These are phyloP conservation scores for Globisporangium paddicum DNA, from an alignment of 352 stramenopile species.

Conservation along the genomic window DNA sequence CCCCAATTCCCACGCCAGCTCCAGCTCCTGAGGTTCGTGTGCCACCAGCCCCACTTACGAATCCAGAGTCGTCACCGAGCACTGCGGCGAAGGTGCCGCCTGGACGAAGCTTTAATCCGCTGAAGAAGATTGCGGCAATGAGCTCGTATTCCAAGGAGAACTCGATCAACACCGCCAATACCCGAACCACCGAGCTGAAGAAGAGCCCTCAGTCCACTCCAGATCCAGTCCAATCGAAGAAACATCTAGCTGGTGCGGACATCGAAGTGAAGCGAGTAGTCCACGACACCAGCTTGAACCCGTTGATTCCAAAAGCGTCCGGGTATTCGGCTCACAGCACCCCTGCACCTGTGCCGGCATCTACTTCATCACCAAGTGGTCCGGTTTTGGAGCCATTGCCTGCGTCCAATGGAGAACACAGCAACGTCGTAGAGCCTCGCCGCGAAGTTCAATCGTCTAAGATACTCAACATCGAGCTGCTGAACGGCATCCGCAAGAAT, in stretches of 20 bases:
- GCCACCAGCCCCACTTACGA: conserved; percentile 18
- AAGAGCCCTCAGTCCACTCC: conserved; percentile 20
- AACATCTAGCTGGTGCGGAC: conserved; percentile 16
- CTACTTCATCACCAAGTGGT: conserved; percentile 4
- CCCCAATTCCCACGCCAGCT: conserved; percentile 12
- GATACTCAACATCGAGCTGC: conserved; percentile 37
- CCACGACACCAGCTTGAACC: conserved; percentile 18
- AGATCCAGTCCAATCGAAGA: conserved; percentile 20
- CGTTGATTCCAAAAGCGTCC: conserved; percentile 6
- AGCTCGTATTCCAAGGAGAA: conserved; percentile 43
- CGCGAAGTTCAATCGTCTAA: conserved; percentile 30
- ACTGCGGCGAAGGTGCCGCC: not conserved
- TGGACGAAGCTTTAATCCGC: conserved; percentile 48
- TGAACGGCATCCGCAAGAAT: conserved; percentile 33
- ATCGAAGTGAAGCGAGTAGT: conserved; percentile 32
- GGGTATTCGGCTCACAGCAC: conserved; percentile 7
- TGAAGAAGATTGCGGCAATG: conserved; percentile 58
- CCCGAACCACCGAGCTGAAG: conserved; percentile 10
- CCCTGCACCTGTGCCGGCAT: conserved; percentile 6
- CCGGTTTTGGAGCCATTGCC: not conserved
- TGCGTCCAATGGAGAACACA: conserved; percentile 4
- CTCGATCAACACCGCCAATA: conserved; percentile 31
- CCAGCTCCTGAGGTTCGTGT: not conserved
- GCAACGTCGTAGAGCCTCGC: conserved; percentile 7
- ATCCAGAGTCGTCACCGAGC: conserved; percentile 9